A percentile compares a stretch with the other conserved stretches of the same genome.
Conservation (phyloP, 306 rosid genomes). For the Begonia peltatifolia region DNA sequence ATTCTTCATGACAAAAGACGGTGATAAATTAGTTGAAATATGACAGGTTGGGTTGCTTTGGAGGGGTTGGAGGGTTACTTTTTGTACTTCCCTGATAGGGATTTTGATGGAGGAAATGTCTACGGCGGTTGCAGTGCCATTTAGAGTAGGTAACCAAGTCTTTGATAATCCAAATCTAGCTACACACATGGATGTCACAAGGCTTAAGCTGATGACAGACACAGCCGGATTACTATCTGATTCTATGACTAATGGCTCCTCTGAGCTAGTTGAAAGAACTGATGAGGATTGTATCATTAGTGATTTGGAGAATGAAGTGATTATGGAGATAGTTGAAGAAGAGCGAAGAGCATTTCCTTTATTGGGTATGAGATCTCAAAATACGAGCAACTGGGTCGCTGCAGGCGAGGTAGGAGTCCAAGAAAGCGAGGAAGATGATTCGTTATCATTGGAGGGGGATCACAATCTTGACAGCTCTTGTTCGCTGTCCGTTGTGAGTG, state of each 20-base stretch:
- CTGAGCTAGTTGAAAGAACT: slow-evolving; percentile 24
- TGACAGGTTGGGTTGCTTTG: slow-evolving; percentile 49
- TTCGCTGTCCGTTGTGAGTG: slow-evolving; percentile 59
- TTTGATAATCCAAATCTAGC: slow-evolving; percentile 51
- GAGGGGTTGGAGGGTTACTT: slow-evolving; percentile 46
- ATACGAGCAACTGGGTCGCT: slow-evolving; percentile 21
- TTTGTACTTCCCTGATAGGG: slow-evolving; percentile 36
- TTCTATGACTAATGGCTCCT: slow-evolving; percentile 35
- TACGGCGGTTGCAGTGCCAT: slow-evolving; percentile 44
- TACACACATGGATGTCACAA: slow-evolving; percentile 48
- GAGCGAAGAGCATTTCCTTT: slow-evolving; percentile 16
- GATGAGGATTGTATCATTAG: slow-evolving; percentile 34
- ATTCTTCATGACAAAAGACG: slow-evolving; percentile 34
- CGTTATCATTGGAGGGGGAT: slow-evolving; percentile 55
- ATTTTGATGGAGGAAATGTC: slow-evolving; percentile 78
- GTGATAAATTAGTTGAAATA: slow-evolving; percentile 39
- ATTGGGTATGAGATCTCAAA: slow-evolving; percentile 36
- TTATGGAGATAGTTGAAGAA: slow-evolving; percentile 22
- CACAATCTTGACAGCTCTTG: slow-evolving; percentile 50
- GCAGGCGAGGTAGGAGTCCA: slow-evolving; percentile 19
- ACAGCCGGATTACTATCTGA: slow-evolving; percentile 34
- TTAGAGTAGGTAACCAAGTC: slow-evolving; percentile 63
- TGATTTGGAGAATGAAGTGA: slow-evolving; percentile 26
- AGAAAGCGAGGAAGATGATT: slow-evolving; percentile 67
- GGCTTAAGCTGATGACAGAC: slow-evolving; percentile 62